Conservation (phyloP, 345 rosid genomes). For the Citrus mangshanensis region DNA sequence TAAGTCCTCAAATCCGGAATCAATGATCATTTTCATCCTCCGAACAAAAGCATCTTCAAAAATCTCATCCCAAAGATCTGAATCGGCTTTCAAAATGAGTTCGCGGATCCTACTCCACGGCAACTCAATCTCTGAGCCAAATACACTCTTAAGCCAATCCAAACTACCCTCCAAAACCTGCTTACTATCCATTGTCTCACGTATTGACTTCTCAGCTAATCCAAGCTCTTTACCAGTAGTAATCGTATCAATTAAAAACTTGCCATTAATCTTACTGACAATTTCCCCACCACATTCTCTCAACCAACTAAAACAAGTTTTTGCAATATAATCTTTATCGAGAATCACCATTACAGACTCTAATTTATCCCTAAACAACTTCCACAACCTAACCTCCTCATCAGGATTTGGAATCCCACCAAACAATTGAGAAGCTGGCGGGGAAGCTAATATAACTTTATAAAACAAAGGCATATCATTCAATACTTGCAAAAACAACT, state of each 20-base stretch:
- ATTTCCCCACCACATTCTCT: conserved; percentile 64
- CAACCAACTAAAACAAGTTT: conserved; percentile 72
- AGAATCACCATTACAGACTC: conserved; percentile 58
- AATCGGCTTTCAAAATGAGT: conserved; percentile 82
- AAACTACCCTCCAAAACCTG: conserved; percentile 82
- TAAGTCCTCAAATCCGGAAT: conserved; percentile 64
- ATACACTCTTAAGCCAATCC: conserved; percentile 92
- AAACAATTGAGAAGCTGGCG: conserved; percentile 90
- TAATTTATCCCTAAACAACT: conserved; percentile 68
- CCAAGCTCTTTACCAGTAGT: conserved; percentile 73
- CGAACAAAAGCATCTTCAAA: conserved; percentile 89
- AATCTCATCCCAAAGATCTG: conserved; percentile 96
- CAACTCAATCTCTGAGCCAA: conserved; percentile 92
- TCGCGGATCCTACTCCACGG: conserved; percentile 96
- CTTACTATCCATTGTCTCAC: conserved; percentile 83
- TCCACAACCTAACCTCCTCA: conserved; percentile 91
- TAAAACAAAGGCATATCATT: conserved; percentile 92
- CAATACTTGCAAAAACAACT: conserved; percentile 82
- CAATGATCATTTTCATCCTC: conserved; percentile 79
- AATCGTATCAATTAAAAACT: conserved; percentile 62
- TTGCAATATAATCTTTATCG: conserved; percentile 52
- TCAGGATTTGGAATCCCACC: conserved; percentile 96
- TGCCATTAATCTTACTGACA: conserved; percentile 60
- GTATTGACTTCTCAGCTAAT: conserved; percentile 67
- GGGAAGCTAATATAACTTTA: conserved; percentile 74